Evolutionary conservation across 441 rosid species (phyloP).

Genomic region (Syzygium syzygioides): DNA sequence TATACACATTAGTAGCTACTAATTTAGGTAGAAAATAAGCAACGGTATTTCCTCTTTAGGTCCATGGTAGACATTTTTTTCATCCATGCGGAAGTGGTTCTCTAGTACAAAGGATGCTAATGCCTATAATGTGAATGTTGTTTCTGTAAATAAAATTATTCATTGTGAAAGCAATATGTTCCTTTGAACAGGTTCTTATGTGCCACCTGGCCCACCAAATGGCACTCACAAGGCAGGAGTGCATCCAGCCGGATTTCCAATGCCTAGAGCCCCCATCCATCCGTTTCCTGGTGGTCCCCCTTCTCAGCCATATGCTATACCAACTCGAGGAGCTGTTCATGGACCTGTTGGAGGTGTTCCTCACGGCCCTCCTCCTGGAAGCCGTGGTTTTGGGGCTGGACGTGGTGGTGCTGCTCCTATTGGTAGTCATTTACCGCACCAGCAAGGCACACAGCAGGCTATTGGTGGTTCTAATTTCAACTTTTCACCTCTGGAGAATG

Average conservation of each 20-base stretch:
- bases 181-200: slow-evolving; percentile 49
- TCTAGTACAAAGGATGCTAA: not conserved
- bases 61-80: not conserved
- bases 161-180: not conserved
- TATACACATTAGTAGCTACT: not conserved
- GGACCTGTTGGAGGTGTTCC: slow-evolving; percentile 96
- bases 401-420: slow-evolving; percentile 72
- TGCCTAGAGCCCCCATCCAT: slow-evolving; percentile 77
- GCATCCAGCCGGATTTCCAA: slow-evolving; percentile 81
- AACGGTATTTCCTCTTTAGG: not conserved
- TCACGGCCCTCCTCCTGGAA: slow-evolving; percentile 86
- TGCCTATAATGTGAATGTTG: not conserved
- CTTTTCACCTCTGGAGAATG: slow-evolving; percentile 66
- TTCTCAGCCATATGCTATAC: slow-evolving; percentile 93
- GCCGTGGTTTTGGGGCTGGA: slow-evolving; percentile 88
- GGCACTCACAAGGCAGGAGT: slow-evolving; percentile 82
- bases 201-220: slow-evolving; percentile 75
- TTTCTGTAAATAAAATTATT: not conserved
- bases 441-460: slow-evolving; percentile 70
- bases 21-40: not conserved
- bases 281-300: slow-evolving; percentile 78
- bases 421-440: slow-evolving; percentile 86
- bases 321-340: slow-evolving; percentile 79
- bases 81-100: not conserved
- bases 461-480: slow-evolving; percentile 83